Base-by-base conservation (phyloP, 345 rosid genomes). In the Gossypium sturtianum region DNA sequence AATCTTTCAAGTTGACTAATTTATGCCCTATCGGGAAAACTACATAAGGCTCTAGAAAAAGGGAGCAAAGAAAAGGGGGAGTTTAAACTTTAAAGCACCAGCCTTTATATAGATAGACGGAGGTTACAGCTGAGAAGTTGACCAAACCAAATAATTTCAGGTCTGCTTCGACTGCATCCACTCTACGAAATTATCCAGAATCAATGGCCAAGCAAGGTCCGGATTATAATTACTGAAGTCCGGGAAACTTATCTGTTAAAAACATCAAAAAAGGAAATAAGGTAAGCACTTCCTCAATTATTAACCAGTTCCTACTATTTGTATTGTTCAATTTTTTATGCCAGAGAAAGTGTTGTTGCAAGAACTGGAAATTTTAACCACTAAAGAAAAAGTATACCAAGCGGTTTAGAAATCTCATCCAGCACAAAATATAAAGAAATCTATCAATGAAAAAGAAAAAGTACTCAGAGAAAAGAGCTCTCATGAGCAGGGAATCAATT, bases 101-200 rank as follows among this genome's bases (percentile, higher is more conserved):
- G 79, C 78, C 80, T 82, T 15, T 61, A 72, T 78, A 66, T 70
- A 12, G 2, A 53, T 34, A 75, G 66, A 74, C 66, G 77, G 79
- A 75, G 87, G 67, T 83, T 87, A 82, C 84, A 85, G 91, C 83
- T 77, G 84, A 74, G 75, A 78, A 69, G 77, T 77, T 41, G 61
- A 79, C 77, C 64, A 53, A 65, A 63, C 76, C 70, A 41, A 56
- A 59, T 17, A 66, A 67, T 63, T 79, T 84, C 74, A 95, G 62
- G 85, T 76, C 80, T 84, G 89, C 80, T 91, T 93, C 52, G 77
- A 94, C 67, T 85, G 86, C 86, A 95, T 88, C 99, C 99, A 95
- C 73, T 93, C 99, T 72, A 95, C 99, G 82, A 95, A 95, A 83
- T 93, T 95, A 86, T 95, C 99, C 82, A 95, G 89, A 78, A 95